Percentiles rank a stretch among this genome's conserved stretches.
These are phyloP conservation scores for Fraxinus quadrangulata DNA, from an alignment of 257 asterid genomes.

Conservation along the genomic window DNA sequence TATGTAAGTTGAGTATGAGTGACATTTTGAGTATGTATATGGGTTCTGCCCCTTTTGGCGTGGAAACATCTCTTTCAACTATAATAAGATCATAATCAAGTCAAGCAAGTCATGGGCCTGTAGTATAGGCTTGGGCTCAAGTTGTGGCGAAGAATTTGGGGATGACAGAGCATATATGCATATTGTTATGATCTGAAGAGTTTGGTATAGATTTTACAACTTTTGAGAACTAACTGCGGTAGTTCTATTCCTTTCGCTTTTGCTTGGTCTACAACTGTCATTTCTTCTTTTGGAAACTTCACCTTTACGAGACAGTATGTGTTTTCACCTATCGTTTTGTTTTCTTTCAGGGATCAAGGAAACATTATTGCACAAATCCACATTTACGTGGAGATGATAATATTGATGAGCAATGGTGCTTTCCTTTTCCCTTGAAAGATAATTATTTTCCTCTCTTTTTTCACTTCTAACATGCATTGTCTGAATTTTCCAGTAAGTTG, in stretches of 20 bases:
- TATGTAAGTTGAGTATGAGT: slow-evolving; percentile 7
- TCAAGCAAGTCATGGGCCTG: slow-evolving; percentile 14
- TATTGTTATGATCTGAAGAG: slow-evolving; percentile 11
- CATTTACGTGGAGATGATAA: slow-evolving; percentile 59
- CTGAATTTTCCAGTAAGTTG: slow-evolving; percentile 60
- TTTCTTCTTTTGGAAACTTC: slow-evolving; percentile 19
- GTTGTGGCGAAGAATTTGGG: slow-evolving; percentile 7
- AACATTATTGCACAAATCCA: slow-evolving; percentile 81
- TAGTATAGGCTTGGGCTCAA: slow-evolving; percentile 2
- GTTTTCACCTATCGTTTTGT: slow-evolving; percentile 19
- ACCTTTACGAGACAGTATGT: slow-evolving; percentile 13
- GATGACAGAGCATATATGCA: neutral
- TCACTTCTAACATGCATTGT: slow-evolving; percentile 40
- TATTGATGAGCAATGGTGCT: slow-evolving; percentile 88
- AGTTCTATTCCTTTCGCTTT: slow-evolving; percentile 14
- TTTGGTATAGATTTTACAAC: slow-evolving; percentile 14
- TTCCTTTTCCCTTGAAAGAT: slow-evolving; percentile 22
- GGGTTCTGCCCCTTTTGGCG: neutral
- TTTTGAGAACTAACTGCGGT: neutral
- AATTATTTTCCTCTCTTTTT: slow-evolving; percentile 19
- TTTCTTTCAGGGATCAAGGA: slow-evolving; percentile 80
- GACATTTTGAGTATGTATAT: neutral
- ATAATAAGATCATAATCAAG: slow-evolving; percentile 11
- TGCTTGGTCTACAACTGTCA: neutral
- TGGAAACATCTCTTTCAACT: slow-evolving; percentile 5